Evolutionary conservation across 2,329 filamentous ascomycete genomes (phyloP), one percentile per base, ranked within the genome.

Genomic region (Aspergillus glaucus): DNA sequence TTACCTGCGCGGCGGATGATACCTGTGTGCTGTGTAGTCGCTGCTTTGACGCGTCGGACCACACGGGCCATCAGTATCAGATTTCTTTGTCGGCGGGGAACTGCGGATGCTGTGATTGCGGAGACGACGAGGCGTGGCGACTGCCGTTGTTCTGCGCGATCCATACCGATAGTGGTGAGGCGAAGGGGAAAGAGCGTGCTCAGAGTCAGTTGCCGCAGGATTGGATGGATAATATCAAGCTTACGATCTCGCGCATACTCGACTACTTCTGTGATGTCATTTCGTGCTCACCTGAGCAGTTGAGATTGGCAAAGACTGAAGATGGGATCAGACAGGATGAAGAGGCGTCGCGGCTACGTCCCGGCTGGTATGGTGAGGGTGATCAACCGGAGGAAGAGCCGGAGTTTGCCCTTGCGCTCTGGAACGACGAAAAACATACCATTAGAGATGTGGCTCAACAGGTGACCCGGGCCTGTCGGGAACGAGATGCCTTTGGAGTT

Each of bases 381-480:
- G 82, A 87, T 58, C 74, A 81, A 34, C 64, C 71, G 6, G 80
- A 85, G 48, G 76, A 81, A 2, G 78, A 85, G 21, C 81, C 81
- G 10, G 88, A 95, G 59, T 98, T 86, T 67, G 86, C 88, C 4
- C 74, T 98, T 41, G 75, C 96, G 14, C 75, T 98, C 4, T 98
- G 93, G 93, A 98, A 98, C 60, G 93, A 98, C 56, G 93, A 98
- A 72, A 98, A 98, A 69, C 93, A 98, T 66, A 98, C 93, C 0
- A 85, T 97, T 40, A 81, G 84, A 43, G 93, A 98, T 65, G 92
- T 98, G 5, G 79, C 85, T 57, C 84, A 94, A 49, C 92, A 97
- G 66, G 88, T 98, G 19, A 87, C 88, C 3, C 81, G 92, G 55
- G 93, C 93, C 44, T 98, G 93, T 73, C 82, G 80, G 52, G 85